Base-by-base conservation (phyloP, 2,329 filamentous ascomycete genomes). In the Cercospora zeina region DNA sequence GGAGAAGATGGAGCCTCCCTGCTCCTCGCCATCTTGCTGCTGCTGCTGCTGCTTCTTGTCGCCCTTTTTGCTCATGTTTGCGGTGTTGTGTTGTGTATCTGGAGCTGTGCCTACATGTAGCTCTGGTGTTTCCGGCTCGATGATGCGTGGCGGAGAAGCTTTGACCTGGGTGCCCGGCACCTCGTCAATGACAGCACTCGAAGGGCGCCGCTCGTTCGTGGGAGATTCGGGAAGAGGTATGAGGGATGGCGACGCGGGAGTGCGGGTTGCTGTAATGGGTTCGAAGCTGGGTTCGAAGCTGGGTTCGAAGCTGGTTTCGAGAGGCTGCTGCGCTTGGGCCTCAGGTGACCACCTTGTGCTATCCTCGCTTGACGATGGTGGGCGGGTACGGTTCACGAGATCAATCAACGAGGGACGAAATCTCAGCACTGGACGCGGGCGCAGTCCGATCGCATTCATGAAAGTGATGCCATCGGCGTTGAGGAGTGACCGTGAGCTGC, bases 1-100 rank as follows among this genome's bases (percentile, higher is more conserved):
- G 66, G 88, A 90, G 80, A 87, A 90, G 79, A 91, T 85, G 65
- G 81, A 79, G 82, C 84, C 87, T 81, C 83, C 79, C 70, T 85
- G 79, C 59, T 81, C 79, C 72, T 87, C 83, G 58, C 78, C 80
- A 67, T 78, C 78, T 61, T 77, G 76, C 68, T 79, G 73, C 33
- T 77, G 76, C 68, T 79, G 73, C 33, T 69, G 69, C 72, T 75
- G 76, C 75, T 62, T 55, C 33, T 56, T 56, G 36, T 59, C 56
- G 55, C 65, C 63, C 50, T 69, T 63, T 62, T 75, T 74, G 62
- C 71, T 69, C 77, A 78, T 78, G 50, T 68, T 74, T 65, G 66
- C 68, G 69, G 63, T 65, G 58, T 62, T 55, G 31, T 64, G 58
- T 24, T 39, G 39, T 45, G 59, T 54, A 53, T 56, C 3, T 59